These are phyloP conservation scores for Elaeagnus macrophylla DNA, from an alignment of 306 rosid species.

Conservation along the genomic window DNA sequence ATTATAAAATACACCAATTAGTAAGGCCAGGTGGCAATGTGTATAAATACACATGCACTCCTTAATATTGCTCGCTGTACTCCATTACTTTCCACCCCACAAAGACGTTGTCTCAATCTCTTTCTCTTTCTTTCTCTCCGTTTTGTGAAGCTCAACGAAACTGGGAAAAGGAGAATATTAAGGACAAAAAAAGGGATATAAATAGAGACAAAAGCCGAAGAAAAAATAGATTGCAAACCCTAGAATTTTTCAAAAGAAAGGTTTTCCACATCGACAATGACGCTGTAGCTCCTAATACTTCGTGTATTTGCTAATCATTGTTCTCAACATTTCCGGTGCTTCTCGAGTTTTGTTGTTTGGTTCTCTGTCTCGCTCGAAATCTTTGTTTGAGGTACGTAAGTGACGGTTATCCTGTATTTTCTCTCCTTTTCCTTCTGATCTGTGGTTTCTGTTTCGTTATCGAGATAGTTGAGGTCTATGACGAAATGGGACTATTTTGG, in stretches of 20 bases:
- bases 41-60: too few species aligned
- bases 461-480: too few species aligned
- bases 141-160: not conserved
- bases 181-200: not conserved
- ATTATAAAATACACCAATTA: too few species aligned
- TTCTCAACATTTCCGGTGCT: not conserved
- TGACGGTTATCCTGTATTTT: too few species aligned
- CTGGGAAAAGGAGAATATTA: not conserved
- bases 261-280: conserved; percentile 24
- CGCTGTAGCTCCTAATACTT: conserved; percentile 24
- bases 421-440: too few species aligned
- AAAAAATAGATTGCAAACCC: not conserved
- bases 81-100: conserved; percentile 38
- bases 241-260: not conserved
- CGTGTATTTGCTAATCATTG: not conserved
- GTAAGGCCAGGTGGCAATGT: too few species aligned
- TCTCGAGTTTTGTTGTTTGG: not conserved
- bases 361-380: not conserved
- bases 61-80: conserved; percentile 6
- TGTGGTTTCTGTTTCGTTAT: too few species aligned
- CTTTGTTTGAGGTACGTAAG: too few species aligned
- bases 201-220: not conserved
- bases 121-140: not conserved
- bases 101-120: conserved; percentile 39
- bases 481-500: too few species aligned